Percentiles rank a stretch among this genome's conserved stretches.
Conservation (phyloP, 1,284 basidiomycete genomes). For the Trichosporon coremiiforme region DNA sequence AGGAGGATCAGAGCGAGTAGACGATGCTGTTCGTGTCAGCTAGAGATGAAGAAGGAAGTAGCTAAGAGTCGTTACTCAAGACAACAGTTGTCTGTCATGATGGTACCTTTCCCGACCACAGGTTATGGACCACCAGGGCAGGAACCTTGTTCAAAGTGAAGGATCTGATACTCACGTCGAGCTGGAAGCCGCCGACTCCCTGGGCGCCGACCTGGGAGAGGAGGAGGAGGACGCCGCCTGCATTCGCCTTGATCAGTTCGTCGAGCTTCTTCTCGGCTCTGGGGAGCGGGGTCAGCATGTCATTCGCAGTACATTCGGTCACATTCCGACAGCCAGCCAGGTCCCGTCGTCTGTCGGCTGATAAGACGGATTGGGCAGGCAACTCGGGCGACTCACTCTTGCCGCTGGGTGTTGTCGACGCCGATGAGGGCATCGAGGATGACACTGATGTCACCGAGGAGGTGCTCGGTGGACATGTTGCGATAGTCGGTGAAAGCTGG, state of each 20-base stretch:
- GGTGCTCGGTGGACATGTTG: conserved; percentile 49
- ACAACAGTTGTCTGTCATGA: neutral
- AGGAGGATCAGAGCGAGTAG: conserved; percentile 47
- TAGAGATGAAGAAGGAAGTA: neutral
- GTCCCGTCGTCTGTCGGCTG: neutral
- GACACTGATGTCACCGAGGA: conserved; percentile 45
- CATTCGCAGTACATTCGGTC: neutral
- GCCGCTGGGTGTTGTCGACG: conserved; percentile 37
- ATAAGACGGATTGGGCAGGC: neutral
- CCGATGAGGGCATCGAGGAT: conserved; percentile 48
- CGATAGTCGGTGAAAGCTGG: neutral
- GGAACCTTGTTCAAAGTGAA: neutral
- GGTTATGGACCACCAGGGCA: neutral
- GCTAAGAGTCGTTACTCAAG: neutral
- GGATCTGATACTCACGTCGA: conserved; percentile 42
- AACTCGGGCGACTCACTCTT: conserved; percentile 44
- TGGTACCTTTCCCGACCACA: neutral
- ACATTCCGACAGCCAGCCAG: neutral
- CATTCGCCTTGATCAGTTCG: conserved; percentile 36
- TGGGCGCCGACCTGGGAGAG: conserved; percentile 52
- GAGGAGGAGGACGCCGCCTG: conserved; percentile 43
- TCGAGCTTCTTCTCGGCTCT: conserved; percentile 48
- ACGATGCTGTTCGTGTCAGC: conserved; percentile 40
- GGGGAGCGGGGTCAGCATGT: neutral
- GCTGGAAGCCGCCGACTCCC: conserved; percentile 52